phyloP scores from a whole-genome alignment of 1,284 basidiomycete genomes.

The Cutaneotrichosporon arboriforme region DNA sequence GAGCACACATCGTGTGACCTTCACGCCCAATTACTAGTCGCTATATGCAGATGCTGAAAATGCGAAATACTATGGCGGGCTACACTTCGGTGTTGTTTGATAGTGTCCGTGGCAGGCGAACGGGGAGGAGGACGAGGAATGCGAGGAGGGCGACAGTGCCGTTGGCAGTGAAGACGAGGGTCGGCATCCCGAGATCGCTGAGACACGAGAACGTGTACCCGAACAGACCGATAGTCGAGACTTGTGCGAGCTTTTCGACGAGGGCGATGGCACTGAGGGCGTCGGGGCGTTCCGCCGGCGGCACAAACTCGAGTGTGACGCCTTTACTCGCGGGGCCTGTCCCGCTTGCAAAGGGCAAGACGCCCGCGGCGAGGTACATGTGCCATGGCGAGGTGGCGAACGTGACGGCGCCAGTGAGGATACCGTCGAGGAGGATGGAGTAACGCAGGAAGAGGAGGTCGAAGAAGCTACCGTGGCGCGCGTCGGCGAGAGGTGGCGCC shows the following conservation, averaged over 20 bases:
- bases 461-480: slow-evolving; percentile 31
- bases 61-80: neutral
- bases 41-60: neutral
- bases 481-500: slow-evolving; percentile 17
- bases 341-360: slow-evolving; percentile 45
- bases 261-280: slow-evolving; percentile 44
- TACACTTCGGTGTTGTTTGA: neutral
- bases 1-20: too few relatives aligned
- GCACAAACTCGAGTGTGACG: slow-evolving; percentile 44
- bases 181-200: slow-evolving; percentile 27
- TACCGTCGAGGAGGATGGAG: slow-evolving; percentile 42
- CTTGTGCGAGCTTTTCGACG: slow-evolving; percentile 40
- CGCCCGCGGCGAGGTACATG: slow-evolving; percentile 40
- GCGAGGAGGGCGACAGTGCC: slow-evolving; percentile 37
- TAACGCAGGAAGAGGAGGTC: slow-evolving; percentile 44
- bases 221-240: slow-evolving; percentile 37
- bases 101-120: slow-evolving; percentile 24
- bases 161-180: slow-evolving; percentile 35
- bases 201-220: slow-evolving; percentile 32
- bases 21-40: neutral
- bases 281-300: slow-evolving; percentile 28
- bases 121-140: slow-evolving; percentile 32
- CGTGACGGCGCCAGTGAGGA: slow-evolving; percentile 31
- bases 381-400: slow-evolving; percentile 32
- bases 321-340: slow-evolving; percentile 46